A percentile compares a stretch with the other conserved stretches of the same genome.
These are phyloP conservation scores for Endothia cerciana DNA, from an alignment of 2,329 filamentous ascomycete genomes.

Conservation along the genomic window DNA sequence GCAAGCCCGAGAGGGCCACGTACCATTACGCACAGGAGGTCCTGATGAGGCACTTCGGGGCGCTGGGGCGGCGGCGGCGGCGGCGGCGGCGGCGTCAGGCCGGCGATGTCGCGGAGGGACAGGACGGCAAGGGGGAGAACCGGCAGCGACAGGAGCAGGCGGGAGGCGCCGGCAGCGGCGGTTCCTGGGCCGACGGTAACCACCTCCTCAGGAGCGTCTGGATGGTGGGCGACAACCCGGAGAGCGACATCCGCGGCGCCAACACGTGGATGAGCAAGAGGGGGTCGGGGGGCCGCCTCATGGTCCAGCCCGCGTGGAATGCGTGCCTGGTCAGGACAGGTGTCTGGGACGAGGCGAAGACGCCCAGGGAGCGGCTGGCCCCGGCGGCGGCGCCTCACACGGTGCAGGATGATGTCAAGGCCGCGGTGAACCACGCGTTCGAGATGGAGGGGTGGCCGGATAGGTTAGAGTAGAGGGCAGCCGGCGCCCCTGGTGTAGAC, in stretches of 20 bases:
- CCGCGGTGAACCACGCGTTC: constrained; percentile 78
- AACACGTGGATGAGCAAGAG: constrained; percentile 69
- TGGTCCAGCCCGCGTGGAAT: constrained; percentile 56
- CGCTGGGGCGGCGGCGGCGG: constrained; percentile 45
- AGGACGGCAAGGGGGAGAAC: no score
- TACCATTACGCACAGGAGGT: constrained; percentile 84
- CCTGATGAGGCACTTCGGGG: constrained; percentile 57
- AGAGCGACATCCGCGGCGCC: constrained; percentile 87
- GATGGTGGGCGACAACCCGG: constrained; percentile 92
- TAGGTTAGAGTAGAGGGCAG: constrained; percentile 21
- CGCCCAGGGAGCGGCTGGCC: not conserved
- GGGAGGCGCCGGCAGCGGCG: constrained; percentile 6
- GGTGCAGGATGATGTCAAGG: constrained; percentile 73
- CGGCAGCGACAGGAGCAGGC: constrained; percentile 47
- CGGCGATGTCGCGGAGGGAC: no score
- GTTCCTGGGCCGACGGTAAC: not conserved
- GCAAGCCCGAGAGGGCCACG: constrained; percentile 79
- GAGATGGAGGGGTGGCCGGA: constrained; percentile 53
- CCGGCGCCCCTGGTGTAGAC: not conserved
- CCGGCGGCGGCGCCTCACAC: not conserved
- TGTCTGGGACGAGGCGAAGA: constrained; percentile 60
- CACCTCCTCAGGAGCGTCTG: constrained; percentile 73
- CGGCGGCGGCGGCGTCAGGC: not conserved
- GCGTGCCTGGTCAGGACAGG: constrained; percentile 81
- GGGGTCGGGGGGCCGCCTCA: not conserved